Percentiles rank a stretch among this genome's conserved stretches.
Evolutionary conservation across 345 rosid species (phyloP).

Genomic region (Linum usitatissimum): DNA sequence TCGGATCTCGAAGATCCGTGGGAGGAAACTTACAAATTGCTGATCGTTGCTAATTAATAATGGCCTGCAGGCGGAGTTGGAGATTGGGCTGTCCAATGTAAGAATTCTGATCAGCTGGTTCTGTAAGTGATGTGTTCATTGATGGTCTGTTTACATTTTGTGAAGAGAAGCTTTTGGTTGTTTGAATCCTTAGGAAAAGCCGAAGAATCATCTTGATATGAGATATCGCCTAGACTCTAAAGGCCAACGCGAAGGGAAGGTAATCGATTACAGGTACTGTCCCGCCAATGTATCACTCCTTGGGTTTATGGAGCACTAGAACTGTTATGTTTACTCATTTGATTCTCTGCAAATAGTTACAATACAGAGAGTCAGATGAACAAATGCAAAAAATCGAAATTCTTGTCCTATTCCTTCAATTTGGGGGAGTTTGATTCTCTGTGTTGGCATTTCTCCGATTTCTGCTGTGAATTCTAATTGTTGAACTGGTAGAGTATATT

Average conservation of each 20-base stretch:
- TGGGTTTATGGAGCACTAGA: not conserved
- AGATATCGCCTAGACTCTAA: constrained; percentile 76
- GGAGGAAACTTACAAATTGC: too few species aligned
- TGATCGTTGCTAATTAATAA: not conserved
- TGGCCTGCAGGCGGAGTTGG: constrained; percentile 67
- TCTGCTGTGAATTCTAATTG: too few species aligned
- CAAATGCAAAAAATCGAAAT: too few species aligned
- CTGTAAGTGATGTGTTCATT: not conserved
- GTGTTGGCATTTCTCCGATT: too few species aligned
- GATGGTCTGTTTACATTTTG: not conserved
- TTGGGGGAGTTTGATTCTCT: too few species aligned
- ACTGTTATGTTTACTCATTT: not conserved
- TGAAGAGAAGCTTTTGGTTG: not conserved
- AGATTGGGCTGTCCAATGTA: constrained; percentile 66
- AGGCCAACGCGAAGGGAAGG: constrained; percentile 88
- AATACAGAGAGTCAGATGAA: too few species aligned
- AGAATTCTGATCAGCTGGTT: constrained; percentile 8
- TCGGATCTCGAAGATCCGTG: too few species aligned
- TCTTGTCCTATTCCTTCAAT: too few species aligned
- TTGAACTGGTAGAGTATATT: not conserved
- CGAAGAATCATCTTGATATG: constrained; percentile 91
- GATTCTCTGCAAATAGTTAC: too few species aligned
- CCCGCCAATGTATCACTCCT: constrained; percentile 6
- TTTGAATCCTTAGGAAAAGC: constrained; percentile 49
- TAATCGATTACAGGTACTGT: constrained; percentile 75